Conservation (phyloP, 169 alveolate genomes). For the Plasmodium reichenowi region DNA sequence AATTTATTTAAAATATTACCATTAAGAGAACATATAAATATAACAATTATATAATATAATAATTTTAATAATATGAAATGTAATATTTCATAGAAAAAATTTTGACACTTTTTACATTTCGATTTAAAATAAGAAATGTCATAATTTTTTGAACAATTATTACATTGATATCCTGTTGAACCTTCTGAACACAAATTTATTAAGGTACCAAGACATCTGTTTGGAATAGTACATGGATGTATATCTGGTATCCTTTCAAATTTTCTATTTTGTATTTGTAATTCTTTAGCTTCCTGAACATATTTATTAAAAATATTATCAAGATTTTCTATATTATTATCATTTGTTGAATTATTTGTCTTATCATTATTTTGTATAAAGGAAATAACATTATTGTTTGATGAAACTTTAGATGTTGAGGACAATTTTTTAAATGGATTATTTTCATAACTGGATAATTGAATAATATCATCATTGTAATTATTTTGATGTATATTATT, state of each 20-base stretch:
- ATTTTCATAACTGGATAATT: too few relatives aligned
- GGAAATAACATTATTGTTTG: too few relatives aligned
- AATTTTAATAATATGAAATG: conserved; percentile 40
- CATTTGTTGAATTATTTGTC: background rate
- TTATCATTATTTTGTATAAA: background rate
- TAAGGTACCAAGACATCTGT: conserved; percentile 80
- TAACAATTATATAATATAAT: conserved; percentile 58
- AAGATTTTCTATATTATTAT: background rate
- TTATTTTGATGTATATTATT: background rate
- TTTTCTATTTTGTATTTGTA: conserved; percentile 58
- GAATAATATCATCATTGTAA: background rate
- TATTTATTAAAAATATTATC: conserved; percentile 37
- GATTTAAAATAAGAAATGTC: conserved; percentile 82
- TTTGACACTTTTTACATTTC: conserved; percentile 76
- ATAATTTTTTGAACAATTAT: conserved; percentile 79
- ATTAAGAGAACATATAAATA: conserved; percentile 52
- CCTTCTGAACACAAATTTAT: conserved; percentile 80
- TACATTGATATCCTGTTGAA: conserved; percentile 84
- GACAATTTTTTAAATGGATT: too few relatives aligned
- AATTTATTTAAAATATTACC: conserved; percentile 53
- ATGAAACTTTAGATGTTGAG: too few relatives aligned
- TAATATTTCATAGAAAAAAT: conserved; percentile 51
- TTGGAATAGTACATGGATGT: conserved; percentile 79
- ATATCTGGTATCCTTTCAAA: conserved; percentile 80
- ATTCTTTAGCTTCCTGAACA: conserved; percentile 50